Conservation (phyloP, 805 yeast genomes). For the Wickerhamomyces pijperi region DNA sequence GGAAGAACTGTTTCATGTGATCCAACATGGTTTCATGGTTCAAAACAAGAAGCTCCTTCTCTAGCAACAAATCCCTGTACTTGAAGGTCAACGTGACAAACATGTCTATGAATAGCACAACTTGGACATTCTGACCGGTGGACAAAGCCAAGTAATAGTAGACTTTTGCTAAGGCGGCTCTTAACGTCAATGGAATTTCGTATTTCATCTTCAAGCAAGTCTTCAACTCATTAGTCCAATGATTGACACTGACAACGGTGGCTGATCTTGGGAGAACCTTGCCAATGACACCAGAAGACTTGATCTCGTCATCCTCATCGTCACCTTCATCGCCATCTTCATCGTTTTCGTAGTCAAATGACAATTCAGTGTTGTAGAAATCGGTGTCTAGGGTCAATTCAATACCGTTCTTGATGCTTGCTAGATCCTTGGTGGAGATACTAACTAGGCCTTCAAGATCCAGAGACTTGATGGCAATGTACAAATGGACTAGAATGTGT, state of each 20-base stretch:
- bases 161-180: conserved; percentile 52
- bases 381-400: conserved; percentile 46
- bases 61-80: conserved; percentile 19
- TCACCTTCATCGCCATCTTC: conserved; percentile 32
- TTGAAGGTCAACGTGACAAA: conserved; percentile 43
- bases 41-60: conserved; percentile 19
- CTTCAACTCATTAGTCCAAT: conserved; percentile 80
- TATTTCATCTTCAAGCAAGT: conserved; percentile 72
- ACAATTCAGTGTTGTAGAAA: conserved; percentile 28
- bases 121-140: conserved; percentile 57
- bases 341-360: conserved; percentile 24
- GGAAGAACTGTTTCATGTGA: conserved; percentile 25
- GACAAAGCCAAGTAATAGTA: conserved; percentile 63
- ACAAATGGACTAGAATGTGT: conserved; percentile 71
- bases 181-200: conserved; percentile 58
- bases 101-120: conserved; percentile 49
- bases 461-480: conserved; percentile 62
- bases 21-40: conserved; percentile 25
- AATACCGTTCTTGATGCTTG: conserved; percentile 27
- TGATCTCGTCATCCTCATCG: conserved; percentile 25
- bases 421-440: conserved; percentile 58
- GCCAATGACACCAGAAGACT: conserved; percentile 36
- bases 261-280: conserved; percentile 58
- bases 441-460: conserved; percentile 65
- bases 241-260: conserved; percentile 61